phyloP scores from a whole-genome alignment of 495 filamentous ascomycete genomes.

The Aspergillus biplanus region DNA sequence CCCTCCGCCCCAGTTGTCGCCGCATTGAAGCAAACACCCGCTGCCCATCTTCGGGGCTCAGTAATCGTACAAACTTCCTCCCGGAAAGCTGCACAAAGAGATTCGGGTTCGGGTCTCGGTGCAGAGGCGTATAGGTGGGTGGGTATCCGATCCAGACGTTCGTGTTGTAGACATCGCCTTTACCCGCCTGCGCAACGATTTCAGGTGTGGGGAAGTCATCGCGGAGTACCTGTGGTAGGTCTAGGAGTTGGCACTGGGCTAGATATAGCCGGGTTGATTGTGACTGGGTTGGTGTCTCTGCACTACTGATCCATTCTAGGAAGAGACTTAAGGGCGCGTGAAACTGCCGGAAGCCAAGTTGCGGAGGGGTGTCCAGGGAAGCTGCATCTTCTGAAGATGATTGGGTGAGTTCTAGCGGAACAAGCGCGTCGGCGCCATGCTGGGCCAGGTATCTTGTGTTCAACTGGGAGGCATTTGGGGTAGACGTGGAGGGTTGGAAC shows the following conservation, averaged over 20 bases:
- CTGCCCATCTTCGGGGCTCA: conserved; percentile 62
- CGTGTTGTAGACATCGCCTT: conserved; percentile 79
- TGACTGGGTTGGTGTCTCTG: conserved; percentile 28
- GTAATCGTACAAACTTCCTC: conserved; percentile 71
- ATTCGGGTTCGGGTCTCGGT: conserved; percentile 94
- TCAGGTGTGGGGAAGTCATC: conserved; percentile 71
- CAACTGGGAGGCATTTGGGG: conserved; percentile 30
- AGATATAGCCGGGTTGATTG: conserved; percentile 66
- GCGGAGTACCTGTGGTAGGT: conserved; percentile 63
- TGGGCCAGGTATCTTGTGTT: conserved; percentile 53
- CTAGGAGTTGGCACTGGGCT: conserved; percentile 73
- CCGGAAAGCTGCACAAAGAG: conserved; percentile 84
- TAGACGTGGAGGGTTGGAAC: conserved; percentile 42
- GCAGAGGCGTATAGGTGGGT: conserved; percentile 85
- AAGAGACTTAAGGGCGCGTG: conserved; percentile 61
- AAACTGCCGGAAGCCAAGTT: conserved; percentile 54
- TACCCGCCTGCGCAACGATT: conserved; percentile 61
- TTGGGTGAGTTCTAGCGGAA: conserved; percentile 62
- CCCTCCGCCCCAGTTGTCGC: conserved; percentile 44
- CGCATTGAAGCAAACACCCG: conserved; percentile 63
- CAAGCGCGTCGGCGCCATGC: conserved; percentile 51
- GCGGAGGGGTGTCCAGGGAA: not conserved
- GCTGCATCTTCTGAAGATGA: not conserved
- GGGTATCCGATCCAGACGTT: conserved; percentile 88
- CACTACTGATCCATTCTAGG: conserved; percentile 54